Percentiles rank a stretch among this genome's conserved stretches.
Evolutionary conservation across 179 eudicot genomes (phyloP).

Genomic region (Heliamphora pulchella): DNA sequence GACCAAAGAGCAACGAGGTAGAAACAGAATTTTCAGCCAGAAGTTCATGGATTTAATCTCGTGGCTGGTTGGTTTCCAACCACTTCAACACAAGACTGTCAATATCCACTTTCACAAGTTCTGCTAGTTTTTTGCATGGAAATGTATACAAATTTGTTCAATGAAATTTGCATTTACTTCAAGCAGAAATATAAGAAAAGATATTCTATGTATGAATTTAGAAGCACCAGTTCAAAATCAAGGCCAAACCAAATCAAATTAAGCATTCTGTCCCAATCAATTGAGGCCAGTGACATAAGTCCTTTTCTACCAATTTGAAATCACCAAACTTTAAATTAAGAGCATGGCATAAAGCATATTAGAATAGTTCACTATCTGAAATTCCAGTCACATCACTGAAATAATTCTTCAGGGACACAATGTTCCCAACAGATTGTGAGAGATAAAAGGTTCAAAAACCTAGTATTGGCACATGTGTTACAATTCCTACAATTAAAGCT

Average conservation of each 20-base stretch:
- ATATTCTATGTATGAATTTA: background rate
- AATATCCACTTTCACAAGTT: background rate
- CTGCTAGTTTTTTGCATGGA: background rate
- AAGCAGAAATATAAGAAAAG: background rate
- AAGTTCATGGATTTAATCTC: background rate
- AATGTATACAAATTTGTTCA: background rate
- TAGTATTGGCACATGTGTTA: too few relatives aligned
- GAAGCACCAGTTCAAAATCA: background rate
- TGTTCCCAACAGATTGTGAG: too few relatives aligned
- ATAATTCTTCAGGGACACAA: too few relatives aligned
- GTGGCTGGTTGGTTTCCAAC: background rate
- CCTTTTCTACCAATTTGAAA: too few relatives aligned
- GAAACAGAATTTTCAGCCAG: background rate
- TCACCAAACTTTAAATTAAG: too few relatives aligned
- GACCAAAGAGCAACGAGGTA: too few relatives aligned
- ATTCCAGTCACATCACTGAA: too few relatives aligned
- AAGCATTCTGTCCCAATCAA: background rate
- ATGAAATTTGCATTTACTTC: background rate
- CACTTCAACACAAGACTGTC: background rate
- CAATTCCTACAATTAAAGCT: too few relatives aligned
- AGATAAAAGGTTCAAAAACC: too few relatives aligned
- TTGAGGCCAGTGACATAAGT: background rate
- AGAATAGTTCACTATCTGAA: too few relatives aligned
- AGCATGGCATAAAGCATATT: too few relatives aligned
- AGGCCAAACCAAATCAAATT: background rate